Evolutionary conservation across 2,329 filamentous ascomycete genomes (phyloP).

Genomic region (Beauveria australis): DNA sequence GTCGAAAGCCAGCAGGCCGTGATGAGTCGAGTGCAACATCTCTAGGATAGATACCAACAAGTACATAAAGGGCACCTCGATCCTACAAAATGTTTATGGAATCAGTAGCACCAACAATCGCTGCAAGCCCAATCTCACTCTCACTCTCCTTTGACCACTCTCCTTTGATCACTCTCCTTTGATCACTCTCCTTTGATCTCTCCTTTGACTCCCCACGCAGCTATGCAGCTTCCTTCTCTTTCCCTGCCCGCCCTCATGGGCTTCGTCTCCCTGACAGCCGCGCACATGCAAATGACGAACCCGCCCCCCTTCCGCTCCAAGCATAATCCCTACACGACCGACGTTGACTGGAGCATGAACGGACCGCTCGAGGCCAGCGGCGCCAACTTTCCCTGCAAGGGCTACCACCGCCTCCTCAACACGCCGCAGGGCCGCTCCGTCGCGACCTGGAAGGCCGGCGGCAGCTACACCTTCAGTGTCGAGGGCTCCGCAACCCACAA

Average conservation of each 20-base stretch:
- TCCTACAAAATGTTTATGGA: background rate
- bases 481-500: slow-evolving; percentile 50
- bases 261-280: slow-evolving; percentile 28
- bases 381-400: slow-evolving; percentile 67
- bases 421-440: slow-evolving; percentile 39
- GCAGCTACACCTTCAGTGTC: slow-evolving; percentile 50
- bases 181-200: background rate
- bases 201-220: background rate
- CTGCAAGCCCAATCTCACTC: background rate
- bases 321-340: slow-evolving; percentile 36
- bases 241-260: slow-evolving; percentile 26
- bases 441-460: slow-evolving; percentile 52
- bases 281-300: slow-evolving; percentile 44
- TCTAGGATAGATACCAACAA: background rate
- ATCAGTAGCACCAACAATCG: background rate
- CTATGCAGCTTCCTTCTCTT: slow-evolving; percentile 25
- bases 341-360: slow-evolving; percentile 63
- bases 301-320: slow-evolving; percentile 44
- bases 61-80: background rate
- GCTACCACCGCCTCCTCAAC: slow-evolving; percentile 37
- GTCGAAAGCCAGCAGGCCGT: background rate
- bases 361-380: slow-evolving; percentile 53
- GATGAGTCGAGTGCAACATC: background rate
- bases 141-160: background rate
- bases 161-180: no score